Conservation (phyloP, 2,329 filamentous ascomycete genomes). For the Venturia asperata region DNA sequence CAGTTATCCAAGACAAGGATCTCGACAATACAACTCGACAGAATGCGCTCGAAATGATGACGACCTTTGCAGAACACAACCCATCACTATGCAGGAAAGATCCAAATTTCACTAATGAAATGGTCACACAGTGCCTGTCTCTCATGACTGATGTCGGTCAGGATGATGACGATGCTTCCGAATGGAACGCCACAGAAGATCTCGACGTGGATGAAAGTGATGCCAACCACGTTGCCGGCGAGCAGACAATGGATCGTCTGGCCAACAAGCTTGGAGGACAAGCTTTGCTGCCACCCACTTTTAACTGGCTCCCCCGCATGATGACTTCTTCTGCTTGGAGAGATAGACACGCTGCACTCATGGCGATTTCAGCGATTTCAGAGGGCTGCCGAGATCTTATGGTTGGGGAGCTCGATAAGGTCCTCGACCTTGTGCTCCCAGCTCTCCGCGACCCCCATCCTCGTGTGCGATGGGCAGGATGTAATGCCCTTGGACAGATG, state of each 20-base stretch:
- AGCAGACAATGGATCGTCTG: slow-evolving; percentile 96
- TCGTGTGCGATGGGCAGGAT: slow-evolving; percentile 92
- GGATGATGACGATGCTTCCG: slow-evolving; percentile 88
- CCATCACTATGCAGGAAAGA: slow-evolving; percentile 95
- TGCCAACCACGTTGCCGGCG: slow-evolving; percentile 92
- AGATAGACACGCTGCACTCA: slow-evolving; percentile 90
- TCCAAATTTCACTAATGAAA: slow-evolving; percentile 80
- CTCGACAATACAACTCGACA: slow-evolving; percentile 83
- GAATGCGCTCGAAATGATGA: slow-evolving; percentile 94
- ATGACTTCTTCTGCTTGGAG: slow-evolving; percentile 92
- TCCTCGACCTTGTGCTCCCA: slow-evolving; percentile 89
- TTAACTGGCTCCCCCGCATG: slow-evolving; percentile 96
- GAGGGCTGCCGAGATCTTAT: slow-evolving; percentile 95
- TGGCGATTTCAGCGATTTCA: slow-evolving; percentile 98
- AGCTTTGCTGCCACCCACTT: slow-evolving; percentile 85
- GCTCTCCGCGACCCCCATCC: slow-evolving; percentile 84
- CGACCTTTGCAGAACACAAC: slow-evolving; percentile 91
- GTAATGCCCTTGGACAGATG: slow-evolving; percentile 99
- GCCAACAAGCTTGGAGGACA: slow-evolving; percentile 96
- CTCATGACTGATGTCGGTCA: slow-evolving; percentile 95
- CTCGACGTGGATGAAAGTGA: slow-evolving; percentile 95
- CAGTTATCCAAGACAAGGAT: slow-evolving; percentile 93
- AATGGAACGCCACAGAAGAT: slow-evolving; percentile 92
- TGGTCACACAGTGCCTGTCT: slow-evolving; percentile 97
- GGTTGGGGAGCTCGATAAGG: slow-evolving; percentile 88